Percentiles rank a stretch among this genome's conserved stretches.
phyloP scores from a whole-genome alignment of 108 stramenopile genomes.

The Mayamaea pseudoterrestris region DNA sequence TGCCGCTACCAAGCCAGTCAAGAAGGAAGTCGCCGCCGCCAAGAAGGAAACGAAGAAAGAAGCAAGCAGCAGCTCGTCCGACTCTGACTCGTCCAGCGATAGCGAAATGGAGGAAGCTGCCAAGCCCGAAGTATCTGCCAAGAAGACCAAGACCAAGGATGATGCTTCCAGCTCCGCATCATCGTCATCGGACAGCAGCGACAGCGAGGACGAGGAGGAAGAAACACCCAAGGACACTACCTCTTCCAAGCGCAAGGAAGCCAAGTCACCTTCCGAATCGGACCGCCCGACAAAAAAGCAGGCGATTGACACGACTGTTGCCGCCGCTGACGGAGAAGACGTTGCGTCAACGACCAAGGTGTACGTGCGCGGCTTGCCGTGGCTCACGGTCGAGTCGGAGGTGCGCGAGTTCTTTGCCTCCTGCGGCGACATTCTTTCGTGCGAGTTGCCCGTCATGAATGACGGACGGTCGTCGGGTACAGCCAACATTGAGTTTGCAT shows the following conservation, averaged over 20 bases:
- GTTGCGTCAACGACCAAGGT: constrained; percentile 39
- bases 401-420: constrained; percentile 78
- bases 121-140: constrained; percentile 8
- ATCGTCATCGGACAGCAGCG: constrained; percentile 16
- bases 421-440: constrained; percentile 58
- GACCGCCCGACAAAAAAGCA: constrained; percentile 25
- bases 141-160: constrained; percentile 25
- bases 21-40: not conserved
- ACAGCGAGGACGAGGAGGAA: constrained; percentile 25
- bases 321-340: constrained; percentile 13
- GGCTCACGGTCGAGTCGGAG: constrained; percentile 81
- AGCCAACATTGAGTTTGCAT: constrained; percentile 76
- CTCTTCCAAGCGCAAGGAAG: constrained; percentile 56
- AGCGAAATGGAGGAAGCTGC: constrained; percentile 1
- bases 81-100: constrained; percentile 5
- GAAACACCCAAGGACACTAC: constrained; percentile 9
- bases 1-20: constrained; percentile 4
- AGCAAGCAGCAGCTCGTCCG: constrained; percentile 3
- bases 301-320: constrained; percentile 18
- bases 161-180: constrained; percentile 8
- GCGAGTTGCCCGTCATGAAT: constrained; percentile 81
- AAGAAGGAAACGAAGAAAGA: constrained; percentile 10
- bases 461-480: constrained; percentile 79
- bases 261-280: constrained; percentile 15
- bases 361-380: constrained; percentile 90